Evolutionary conservation across 768 basidiomycete species (phyloP).

Genomic region (Xerocomus potaroensis): DNA sequence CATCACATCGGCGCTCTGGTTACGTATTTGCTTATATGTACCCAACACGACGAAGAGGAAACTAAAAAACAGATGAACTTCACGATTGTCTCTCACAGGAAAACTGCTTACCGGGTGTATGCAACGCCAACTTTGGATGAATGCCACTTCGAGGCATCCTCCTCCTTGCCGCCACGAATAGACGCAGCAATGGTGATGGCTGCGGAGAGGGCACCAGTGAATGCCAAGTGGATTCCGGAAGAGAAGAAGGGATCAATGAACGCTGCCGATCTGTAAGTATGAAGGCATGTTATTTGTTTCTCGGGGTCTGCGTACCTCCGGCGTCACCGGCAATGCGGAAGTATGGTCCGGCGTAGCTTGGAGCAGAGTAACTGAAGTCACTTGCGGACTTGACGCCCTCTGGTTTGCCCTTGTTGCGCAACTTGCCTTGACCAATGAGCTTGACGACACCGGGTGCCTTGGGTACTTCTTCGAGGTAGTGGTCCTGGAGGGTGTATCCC

Average conservation of each 20-base stretch:
- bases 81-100: no score
- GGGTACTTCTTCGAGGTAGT: neutral
- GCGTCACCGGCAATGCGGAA: neutral
- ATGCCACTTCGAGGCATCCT: slow-evolving; percentile 5
- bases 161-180: neutral
- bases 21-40: slow-evolving; percentile 10
- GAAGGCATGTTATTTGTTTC: neutral
- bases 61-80: neutral
- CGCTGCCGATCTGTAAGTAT: neutral
- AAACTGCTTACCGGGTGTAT: slow-evolving; percentile 1
- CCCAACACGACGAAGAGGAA: slow-evolving; percentile 5
- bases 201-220: neutral
- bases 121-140: slow-evolving; percentile 7
- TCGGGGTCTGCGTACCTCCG: neutral
- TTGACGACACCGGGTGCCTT: neutral
- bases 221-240: neutral
- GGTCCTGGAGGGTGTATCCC: neutral
- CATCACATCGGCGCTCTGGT: slow-evolving; percentile 3
- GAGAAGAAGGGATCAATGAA: slow-evolving; percentile 3
- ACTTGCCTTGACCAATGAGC: neutral
- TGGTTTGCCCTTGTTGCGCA: neutral
- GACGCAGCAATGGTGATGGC: neutral
- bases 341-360: neutral
- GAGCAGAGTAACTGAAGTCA: slow-evolving; percentile 1
- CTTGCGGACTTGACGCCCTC: neutral